Conservation (phyloP, 768 basidiomycete genomes). For the Termitomyces bulborhizus region DNA sequence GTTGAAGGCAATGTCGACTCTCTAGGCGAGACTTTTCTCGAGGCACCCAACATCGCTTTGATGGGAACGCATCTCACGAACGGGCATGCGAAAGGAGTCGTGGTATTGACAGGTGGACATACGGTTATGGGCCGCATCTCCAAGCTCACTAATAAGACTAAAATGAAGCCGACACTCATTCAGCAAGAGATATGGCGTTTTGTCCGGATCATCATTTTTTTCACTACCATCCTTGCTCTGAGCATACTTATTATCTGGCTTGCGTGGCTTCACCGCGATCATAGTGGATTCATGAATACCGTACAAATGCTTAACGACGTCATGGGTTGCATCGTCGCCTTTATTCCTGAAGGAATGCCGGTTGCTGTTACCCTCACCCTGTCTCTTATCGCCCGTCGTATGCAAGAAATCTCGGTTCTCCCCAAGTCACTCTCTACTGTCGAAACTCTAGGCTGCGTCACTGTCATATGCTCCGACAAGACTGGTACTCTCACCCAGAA, state of each 20-base stretch:
- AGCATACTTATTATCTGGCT: conserved; percentile 36
- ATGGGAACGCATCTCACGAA: conserved; percentile 36
- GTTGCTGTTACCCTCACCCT: conserved; percentile 53
- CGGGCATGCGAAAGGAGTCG: conserved; percentile 33
- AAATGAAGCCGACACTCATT: conserved; percentile 40
- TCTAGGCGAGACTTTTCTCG: conserved; percentile 44
- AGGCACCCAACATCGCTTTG: conserved; percentile 42
- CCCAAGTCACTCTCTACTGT: conserved; percentile 54
- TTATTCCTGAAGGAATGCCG: conserved; percentile 45
- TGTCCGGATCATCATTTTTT: conserved; percentile 41
- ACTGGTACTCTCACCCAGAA: conserved; percentile 59
- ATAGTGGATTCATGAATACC: conserved; percentile 41
- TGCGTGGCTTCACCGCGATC: conserved; percentile 35
- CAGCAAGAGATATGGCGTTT: conserved; percentile 46
- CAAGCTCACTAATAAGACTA: conserved; percentile 41
- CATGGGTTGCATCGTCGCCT: conserved; percentile 37
- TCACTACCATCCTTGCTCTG: conserved; percentile 33
- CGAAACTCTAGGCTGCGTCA: conserved; percentile 60
- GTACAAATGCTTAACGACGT: conserved; percentile 47
- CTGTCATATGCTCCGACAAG: conserved; percentile 49
- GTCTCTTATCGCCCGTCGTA: conserved; percentile 12
- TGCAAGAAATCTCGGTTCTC: conserved; percentile 11
- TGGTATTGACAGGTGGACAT: conserved; percentile 37
- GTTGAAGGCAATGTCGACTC: conserved; percentile 38
- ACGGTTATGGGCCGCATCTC: conserved; percentile 50